Base-by-base conservation (phyloP, 345 rosid species). In the rapeseed (Brassica napus) region DNA sequence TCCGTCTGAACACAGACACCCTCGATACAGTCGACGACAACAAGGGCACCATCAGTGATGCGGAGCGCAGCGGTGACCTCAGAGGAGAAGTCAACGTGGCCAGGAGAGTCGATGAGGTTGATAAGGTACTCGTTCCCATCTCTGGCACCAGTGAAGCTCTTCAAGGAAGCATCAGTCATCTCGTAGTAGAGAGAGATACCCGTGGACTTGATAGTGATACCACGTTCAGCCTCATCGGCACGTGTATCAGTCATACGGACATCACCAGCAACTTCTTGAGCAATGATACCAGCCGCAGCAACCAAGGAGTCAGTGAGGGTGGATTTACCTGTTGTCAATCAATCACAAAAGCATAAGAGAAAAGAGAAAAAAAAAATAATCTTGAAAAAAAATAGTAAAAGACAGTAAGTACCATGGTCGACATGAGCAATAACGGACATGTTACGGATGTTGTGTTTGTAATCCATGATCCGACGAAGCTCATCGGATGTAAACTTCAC, bases 401-500 rank as follows among this genome's bases (percentile, higher is more conserved):
- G 18, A 18, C 18, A 18, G 18, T 18, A 18, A 18, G 0, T 0
- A 18, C 57, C 57, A 52, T 52, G 57, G 57, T 52, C 57, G 21
- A 52, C 57, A 52, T 52, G 83, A 4, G 83, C 83, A 76, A 81
- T 81, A 75, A 28, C 31, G 80, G 31, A 28, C 31, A 28, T 28
- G 31, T 28, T 28, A 28, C 31, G 80, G 54, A 80, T 80, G 49
- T 81, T 76, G 58, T 81, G 80, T 71, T 76, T 81, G 1, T 75
- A 66, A 37, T 81, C 83, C 81, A 76, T 76, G 76, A 81, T 81
- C 73, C 80, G 49, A 32, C 83, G 81, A 6, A 81, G 81, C 83
- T 71, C 83, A 32, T 81, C 83, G 0, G 83, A 59, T 31, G 83
- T 81, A 12, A 81, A 81, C 83, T 81, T 81, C 69, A 81, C 83